Evolutionary conservation across 495 filamentous ascomycete species (phyloP).

Genomic region (Staphylotrichum longicolle): DNA sequence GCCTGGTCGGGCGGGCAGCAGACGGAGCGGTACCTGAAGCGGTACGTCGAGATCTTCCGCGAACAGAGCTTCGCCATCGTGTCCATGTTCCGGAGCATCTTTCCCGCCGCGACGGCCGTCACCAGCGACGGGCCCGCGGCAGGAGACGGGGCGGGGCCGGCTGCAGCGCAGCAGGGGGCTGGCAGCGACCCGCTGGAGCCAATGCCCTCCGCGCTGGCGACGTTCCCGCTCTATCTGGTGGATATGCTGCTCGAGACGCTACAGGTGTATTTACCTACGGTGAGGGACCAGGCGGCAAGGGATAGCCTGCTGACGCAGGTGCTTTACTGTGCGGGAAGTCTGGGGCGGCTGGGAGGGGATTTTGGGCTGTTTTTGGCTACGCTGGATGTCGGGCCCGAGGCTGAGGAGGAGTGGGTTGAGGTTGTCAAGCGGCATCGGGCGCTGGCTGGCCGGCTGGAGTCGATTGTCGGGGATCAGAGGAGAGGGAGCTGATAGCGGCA

Average conservation of each 20-base stretch:
- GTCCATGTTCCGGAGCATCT: conserved; percentile 88
- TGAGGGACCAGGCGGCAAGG: conserved; percentile 70
- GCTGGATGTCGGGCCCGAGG: conserved; percentile 53
- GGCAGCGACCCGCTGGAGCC: conserved; percentile 59
- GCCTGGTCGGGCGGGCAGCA: conserved; percentile 79
- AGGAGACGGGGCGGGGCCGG: too few species aligned
- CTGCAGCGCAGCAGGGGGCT: conserved; percentile 5
- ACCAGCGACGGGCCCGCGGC: conserved; percentile 9
- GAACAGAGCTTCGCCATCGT: conserved; percentile 97
- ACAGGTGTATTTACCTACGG: conserved; percentile 73
- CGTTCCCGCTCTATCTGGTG: conserved; percentile 84
- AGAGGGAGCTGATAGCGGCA: conserved; percentile 19
- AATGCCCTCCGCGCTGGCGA: conserved; percentile 73
- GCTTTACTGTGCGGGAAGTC: conserved; percentile 89
- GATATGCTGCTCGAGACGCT: conserved; percentile 77
- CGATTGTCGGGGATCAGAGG: conserved; percentile 61
- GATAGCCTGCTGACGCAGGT: conserved; percentile 94
- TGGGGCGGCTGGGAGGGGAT: conserved; percentile 88
- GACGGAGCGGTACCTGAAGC: conserved; percentile 89
- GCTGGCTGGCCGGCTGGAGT: conserved; percentile 81
- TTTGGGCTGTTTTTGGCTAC: conserved; percentile 84
- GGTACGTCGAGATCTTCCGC: conserved; percentile 96
- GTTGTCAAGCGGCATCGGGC: conserved; percentile 86
- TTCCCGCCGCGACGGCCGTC: conserved; percentile 51
- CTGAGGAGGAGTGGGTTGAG: conserved; percentile 80